Conservation (phyloP, 805 yeast genomes). For the Yamadazyma laniorum region DNA sequence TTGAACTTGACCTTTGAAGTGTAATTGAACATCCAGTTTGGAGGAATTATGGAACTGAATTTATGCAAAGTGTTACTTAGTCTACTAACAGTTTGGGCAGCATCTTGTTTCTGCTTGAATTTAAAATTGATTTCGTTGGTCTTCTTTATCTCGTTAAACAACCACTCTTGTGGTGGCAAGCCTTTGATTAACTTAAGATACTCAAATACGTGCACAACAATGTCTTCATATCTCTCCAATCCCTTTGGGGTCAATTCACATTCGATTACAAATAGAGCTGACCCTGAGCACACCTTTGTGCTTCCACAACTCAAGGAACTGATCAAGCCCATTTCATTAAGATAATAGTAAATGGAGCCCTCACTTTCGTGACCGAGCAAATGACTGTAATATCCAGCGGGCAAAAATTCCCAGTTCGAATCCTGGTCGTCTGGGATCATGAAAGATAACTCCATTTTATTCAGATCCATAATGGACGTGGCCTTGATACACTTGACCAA, state of each 20-base stretch:
- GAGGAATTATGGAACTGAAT: slow-evolving; percentile 49
- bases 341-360: slow-evolving; percentile 72
- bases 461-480: slow-evolving; percentile 79
- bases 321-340: slow-evolving; percentile 78
- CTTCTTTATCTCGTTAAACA: slow-evolving; percentile 71
- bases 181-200: slow-evolving; percentile 60
- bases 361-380: slow-evolving; percentile 89
- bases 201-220: slow-evolving; percentile 62
- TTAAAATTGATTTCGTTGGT: slow-evolving; percentile 70
- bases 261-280: slow-evolving; percentile 64
- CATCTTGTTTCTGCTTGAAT: slow-evolving; percentile 74
- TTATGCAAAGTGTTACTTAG: slow-evolving; percentile 63
- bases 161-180: slow-evolving; percentile 67
- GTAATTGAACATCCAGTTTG: slow-evolving; percentile 57
- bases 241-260: slow-evolving; percentile 79
- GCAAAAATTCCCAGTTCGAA: slow-evolving; percentile 60
- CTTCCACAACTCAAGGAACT: slow-evolving; percentile 74
- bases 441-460: slow-evolving; percentile 65
- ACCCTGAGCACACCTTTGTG: slow-evolving; percentile 62
- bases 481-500: slow-evolving; percentile 58
- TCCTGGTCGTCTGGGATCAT: slow-evolving; percentile 71
- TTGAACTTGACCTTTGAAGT: slow-evolving; percentile 59
- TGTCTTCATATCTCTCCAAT: slow-evolving; percentile 56
- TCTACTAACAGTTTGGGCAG: slow-evolving; percentile 69
- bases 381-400: slow-evolving; percentile 72